phyloP scores from a whole-genome alignment of 805 yeast genomes.

The Wickerhamiella kazuoi region DNA sequence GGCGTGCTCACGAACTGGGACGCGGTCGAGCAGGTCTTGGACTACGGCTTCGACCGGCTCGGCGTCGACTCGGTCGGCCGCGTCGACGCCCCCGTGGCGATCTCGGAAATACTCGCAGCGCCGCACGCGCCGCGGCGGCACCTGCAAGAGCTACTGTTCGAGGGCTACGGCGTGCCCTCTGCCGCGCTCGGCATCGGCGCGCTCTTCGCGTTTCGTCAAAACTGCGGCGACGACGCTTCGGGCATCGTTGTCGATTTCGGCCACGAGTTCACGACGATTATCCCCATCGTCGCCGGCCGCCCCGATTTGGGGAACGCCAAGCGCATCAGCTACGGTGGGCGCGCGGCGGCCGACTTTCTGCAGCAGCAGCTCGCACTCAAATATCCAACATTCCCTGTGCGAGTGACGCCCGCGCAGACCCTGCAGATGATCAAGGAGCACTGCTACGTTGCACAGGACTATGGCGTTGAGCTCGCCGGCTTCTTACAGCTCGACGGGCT shows the following conservation, averaged over 20 bases:
- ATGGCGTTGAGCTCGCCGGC: slow-evolving; percentile 39
- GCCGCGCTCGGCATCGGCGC: slow-evolving; percentile 71
- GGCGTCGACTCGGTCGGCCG: slow-evolving; percentile 39
- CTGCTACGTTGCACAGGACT: slow-evolving; percentile 61
- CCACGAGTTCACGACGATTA: slow-evolving; percentile 60
- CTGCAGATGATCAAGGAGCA: slow-evolving; percentile 52
- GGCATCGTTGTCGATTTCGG: slow-evolving; percentile 79
- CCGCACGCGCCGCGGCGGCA: slow-evolving; percentile 52
- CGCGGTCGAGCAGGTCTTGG: slow-evolving; percentile 60
- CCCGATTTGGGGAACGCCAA: slow-evolving; percentile 53
- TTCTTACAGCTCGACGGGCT: slow-evolving; percentile 45
- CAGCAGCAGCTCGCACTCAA: slow-evolving; percentile 51
- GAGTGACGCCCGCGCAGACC: slow-evolving; percentile 44
- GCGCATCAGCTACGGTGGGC: slow-evolving; percentile 86
- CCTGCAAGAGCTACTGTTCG: slow-evolving; percentile 72
- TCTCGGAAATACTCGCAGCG: slow-evolving; percentile 63
- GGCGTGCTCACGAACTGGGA: slow-evolving; percentile 86
- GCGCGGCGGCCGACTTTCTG: slow-evolving; percentile 47
- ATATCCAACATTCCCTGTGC: slow-evolving; percentile 82
- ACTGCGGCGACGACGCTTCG: slow-evolving; percentile 20
- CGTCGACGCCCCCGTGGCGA: slow-evolving; percentile 60
- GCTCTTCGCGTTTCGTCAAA: slow-evolving; percentile 57
- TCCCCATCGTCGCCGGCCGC: slow-evolving; percentile 61
- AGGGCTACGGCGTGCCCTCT: slow-evolving; percentile 58
- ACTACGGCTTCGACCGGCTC: slow-evolving; percentile 65